Conservation (phyloP, 371 early-diverging fungal species). For the Actinomortierella ambigua region DNA sequence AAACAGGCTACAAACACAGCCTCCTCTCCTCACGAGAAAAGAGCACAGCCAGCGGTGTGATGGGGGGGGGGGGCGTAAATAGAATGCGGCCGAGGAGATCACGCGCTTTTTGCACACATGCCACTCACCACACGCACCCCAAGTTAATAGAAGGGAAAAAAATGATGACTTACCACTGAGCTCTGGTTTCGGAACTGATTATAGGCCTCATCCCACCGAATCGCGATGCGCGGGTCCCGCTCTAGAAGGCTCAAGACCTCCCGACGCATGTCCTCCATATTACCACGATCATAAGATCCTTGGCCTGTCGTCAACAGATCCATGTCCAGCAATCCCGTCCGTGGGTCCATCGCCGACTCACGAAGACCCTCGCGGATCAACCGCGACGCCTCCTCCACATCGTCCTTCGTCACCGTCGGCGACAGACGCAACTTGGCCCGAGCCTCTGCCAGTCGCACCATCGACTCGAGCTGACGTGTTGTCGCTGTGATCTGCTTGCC, state of each 20-base stretch:
- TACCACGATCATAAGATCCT: constrained; percentile 58
- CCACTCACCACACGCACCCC: no score
- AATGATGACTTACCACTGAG: constrained; percentile 50
- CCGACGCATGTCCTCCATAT: constrained; percentile 55
- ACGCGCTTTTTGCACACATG: no score
- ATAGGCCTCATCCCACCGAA: constrained; percentile 49
- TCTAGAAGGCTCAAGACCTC: constrained; percentile 51
- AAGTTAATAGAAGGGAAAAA: neutral
- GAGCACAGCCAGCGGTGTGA: no score
- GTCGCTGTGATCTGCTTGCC: constrained; percentile 94
- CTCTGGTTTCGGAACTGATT: constrained; percentile 59
- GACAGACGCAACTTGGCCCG: constrained; percentile 95
- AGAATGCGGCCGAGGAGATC: no score
- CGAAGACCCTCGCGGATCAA: constrained; percentile 94
- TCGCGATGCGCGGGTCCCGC: constrained; percentile 42
- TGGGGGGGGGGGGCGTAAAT: no score
- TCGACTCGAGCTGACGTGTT: constrained; percentile 98
- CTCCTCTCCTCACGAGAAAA: no score
- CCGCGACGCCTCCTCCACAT: constrained; percentile 87
- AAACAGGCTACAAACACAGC: no score
- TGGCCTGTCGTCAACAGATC: constrained; percentile 95
- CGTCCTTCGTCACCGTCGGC: constrained; percentile 68
- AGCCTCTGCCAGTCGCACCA: constrained; percentile 99
- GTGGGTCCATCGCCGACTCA: constrained; percentile 97
- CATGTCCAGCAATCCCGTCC: constrained; percentile 97